A percentile compares a stretch with the other conserved stretches of the same genome.
Conservation (phyloP, 805 yeast genomes). For the Zygoascus tannicola region DNA sequence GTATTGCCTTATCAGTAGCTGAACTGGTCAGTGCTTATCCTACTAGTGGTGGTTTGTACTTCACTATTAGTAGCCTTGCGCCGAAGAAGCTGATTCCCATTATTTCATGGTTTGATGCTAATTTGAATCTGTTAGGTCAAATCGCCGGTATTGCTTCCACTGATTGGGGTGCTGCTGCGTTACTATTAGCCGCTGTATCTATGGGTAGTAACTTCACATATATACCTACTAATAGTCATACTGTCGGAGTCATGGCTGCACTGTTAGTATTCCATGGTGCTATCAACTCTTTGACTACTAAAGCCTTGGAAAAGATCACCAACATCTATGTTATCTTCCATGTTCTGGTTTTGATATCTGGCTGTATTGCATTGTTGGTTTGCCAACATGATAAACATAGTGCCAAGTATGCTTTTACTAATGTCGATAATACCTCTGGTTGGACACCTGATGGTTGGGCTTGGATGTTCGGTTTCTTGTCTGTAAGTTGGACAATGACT, state of each 20-base stretch:
- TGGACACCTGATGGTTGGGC: conserved; percentile 71
- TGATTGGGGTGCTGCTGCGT: conserved; percentile 28
- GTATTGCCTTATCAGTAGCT: conserved; percentile 58
- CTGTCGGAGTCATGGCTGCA: conserved; percentile 25
- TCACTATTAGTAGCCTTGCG: conserved; percentile 14
- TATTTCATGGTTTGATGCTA: conserved; percentile 31
- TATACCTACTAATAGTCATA: conserved; percentile 22
- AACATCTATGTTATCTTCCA: conserved; percentile 17
- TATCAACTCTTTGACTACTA: conserved; percentile 16
- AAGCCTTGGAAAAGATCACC: conserved; percentile 15
- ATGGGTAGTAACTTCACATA: conserved; percentile 27
- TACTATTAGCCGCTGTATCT: conserved; percentile 28
- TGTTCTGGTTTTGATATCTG: conserved; percentile 13
- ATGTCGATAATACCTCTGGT: conserved; percentile 16
- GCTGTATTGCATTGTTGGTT: conserved; percentile 16
- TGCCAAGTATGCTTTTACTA: conserved; percentile 26
- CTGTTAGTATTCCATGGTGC: conserved; percentile 15
- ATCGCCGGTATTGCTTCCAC: conserved; percentile 30
- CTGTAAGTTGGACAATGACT: conserved; percentile 68
- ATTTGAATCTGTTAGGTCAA: conserved; percentile 40
- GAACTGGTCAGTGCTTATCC: conserved; percentile 41
- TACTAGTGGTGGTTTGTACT: conserved; percentile 19
- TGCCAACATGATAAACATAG: conserved; percentile 16
- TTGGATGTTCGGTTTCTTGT: conserved; percentile 68
- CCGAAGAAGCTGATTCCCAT: conserved; percentile 41